Percentiles rank a stretch among this genome's conserved stretches.
phyloP scores from a whole-genome alignment of 2,329 filamentous ascomycete genomes.

The Lachnellula cervina region DNA sequence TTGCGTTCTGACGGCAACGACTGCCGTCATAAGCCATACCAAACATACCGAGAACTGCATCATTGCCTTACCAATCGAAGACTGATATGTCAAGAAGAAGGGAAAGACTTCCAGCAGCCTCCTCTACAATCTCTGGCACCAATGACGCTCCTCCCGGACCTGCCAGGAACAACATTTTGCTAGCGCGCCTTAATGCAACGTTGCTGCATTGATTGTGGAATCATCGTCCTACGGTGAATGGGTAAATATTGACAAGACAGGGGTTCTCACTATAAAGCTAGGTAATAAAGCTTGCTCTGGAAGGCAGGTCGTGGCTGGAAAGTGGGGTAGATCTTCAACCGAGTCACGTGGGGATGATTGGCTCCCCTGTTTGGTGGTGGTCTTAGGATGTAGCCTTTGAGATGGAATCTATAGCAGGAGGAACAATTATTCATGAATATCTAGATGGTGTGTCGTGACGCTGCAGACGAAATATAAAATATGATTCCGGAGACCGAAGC shows the following conservation, averaged over 20 bases:
- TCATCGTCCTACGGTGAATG: background rate
- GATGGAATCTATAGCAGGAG: background rate
- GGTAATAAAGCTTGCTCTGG: too few species aligned
- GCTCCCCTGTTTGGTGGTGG: background rate
- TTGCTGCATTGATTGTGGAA: slow-evolving; percentile 1
- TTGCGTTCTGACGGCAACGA: background rate
- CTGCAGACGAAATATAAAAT: background rate
- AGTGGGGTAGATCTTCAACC: background rate
- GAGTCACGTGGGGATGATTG: background rate
- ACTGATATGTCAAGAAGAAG: too few species aligned
- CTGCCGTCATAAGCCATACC: background rate
- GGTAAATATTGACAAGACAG: background rate
- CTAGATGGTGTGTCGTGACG: too few species aligned
- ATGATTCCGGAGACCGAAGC: background rate
- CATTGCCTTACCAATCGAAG: background rate
- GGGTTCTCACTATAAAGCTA: too few species aligned
- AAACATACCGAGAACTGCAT: background rate
- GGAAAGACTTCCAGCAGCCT: background rate
- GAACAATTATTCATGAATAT: background rate
- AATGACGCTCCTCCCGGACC: background rate
- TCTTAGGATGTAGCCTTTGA: background rate
- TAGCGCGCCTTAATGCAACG: background rate
- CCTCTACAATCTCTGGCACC: background rate
- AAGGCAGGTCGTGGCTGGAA: background rate
- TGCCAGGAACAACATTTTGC: background rate